Evolutionary conservation across 495 filamentous ascomycete species (phyloP), one percentile per base, ranked within the genome.

Genomic region (Amniculicola lignicola): DNA sequence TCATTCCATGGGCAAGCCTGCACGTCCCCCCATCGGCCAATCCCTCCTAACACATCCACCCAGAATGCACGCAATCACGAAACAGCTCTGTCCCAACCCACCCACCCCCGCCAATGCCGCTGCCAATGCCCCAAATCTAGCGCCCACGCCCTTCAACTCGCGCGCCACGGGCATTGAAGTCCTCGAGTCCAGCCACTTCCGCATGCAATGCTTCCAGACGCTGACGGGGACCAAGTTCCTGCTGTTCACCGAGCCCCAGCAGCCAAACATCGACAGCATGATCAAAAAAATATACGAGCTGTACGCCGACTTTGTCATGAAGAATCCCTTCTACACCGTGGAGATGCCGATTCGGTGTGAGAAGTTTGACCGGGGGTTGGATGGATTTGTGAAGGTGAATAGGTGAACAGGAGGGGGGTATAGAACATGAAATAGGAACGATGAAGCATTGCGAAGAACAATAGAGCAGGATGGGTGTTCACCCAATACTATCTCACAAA

Each of bases 331-430:
- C 67, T 97, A 97, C 72, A 88, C 91, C 68, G 77, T 92, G 24
- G 93, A 98, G 76, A 98, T 97, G 93, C 93, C 93, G 44, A 82
- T 98, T 35, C 77, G 93, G 55, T 95, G 91, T 72, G 93, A 97
- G 70, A 84, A 85, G 48, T 98, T 95, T 72, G 93, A 98, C 65
- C 76, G 93, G 66, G 85, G 86, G 72, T 70, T 98, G 64, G 78
- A 77, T 63, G 83, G 77, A 44, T 88, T 87, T 66, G 79, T 92
- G 33, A 77, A 83, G 64, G 78, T 62, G 38, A 61, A 53, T 29
- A 57, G 61, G 23, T 64, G 51, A 54, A 22, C 50, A 54, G 37
- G 3, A 2, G 24, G n/a, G n/a, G n/a, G n/a, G n/a, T n/a, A n/a
- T n/a, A n/a, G n/a, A n/a, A n/a, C n/a, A n/a, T n/a, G n/a, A n/a